Base-by-base conservation (phyloP, 176 grass and related monocot species). In the Juncus effusus region DNA sequence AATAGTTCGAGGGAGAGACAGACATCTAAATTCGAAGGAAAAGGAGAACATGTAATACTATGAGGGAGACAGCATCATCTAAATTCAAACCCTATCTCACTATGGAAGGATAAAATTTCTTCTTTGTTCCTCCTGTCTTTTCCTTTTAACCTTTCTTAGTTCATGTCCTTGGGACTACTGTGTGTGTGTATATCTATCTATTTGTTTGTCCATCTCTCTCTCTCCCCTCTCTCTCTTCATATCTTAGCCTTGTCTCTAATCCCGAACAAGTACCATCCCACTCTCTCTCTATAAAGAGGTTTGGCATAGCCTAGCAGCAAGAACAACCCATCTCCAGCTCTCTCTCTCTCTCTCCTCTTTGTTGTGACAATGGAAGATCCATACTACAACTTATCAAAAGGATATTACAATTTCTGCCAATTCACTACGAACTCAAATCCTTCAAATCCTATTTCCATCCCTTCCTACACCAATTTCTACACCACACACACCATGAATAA, bases 361-460 rank as follows among this genome's bases (percentile, higher is more conserved):
- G 41, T 72, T 19, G 19, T 64, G 38, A 77, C 73, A 76, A 97
- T 97, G 94, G 94, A 84, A 70, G 88, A 97, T 62, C 82, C 88
- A 64, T 97, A 92, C 83, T 77, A 65, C 39, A 91, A 81, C 79
- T 89, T 86, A 66, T 77, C 85, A 64, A 91, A 84, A 63, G 84
- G 82, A 10, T 65, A 75, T 53, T 85, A 82, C 38, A 81, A 70
- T 81, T 83, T 85, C 77, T 71, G 80, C 70, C 86, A 78, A 53
- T 74, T 67, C 69, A 36, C 82, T 3, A 42, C 79, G 16, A 73
- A 73, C 74, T 60, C 60, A 58, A 56, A 61, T 58, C 41, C 71
- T 13, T 51, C 64, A 49, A 56, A 38, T 61, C 71, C 71, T 7
- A 59, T 70, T 56, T 59, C 63, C 62, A 75, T 75, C 72, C 71